Conservation (phyloP, 371 early-diverging fungal genomes). For the Actinomortierella ambigua region DNA sequence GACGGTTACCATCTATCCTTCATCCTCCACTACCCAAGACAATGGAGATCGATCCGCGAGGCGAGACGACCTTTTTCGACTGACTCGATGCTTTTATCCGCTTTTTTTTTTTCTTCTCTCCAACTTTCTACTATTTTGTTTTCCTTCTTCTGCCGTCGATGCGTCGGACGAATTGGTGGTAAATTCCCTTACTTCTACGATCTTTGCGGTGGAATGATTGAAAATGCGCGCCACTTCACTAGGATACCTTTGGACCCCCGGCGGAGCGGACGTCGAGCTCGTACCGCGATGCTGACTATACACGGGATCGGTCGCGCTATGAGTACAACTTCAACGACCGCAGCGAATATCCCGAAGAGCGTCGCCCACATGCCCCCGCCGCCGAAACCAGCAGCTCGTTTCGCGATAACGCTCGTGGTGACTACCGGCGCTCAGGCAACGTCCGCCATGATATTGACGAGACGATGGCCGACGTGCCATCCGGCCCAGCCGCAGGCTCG, state of each 20-base stretch:
- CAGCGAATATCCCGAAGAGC: too few relatives aligned
- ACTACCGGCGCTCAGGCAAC: slow-evolving; percentile 17
- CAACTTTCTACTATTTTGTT: background rate
- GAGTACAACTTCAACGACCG: too few relatives aligned
- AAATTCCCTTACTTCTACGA: too few relatives aligned
- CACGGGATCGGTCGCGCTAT: background rate
- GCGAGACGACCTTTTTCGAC: too few relatives aligned
- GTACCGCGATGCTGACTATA: slow-evolving; percentile 12
- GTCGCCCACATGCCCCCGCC: too few relatives aligned
- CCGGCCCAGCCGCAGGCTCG: slow-evolving; percentile 44
- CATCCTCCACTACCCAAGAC: too few relatives aligned
- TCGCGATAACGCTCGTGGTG: slow-evolving; percentile 1
- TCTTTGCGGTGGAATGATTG: too few relatives aligned
- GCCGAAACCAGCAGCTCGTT: background rate
- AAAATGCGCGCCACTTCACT: too few relatives aligned
- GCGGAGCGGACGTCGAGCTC: slow-evolving; percentile 17
- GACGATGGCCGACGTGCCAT: slow-evolving; percentile 27
- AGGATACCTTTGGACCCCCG: slow-evolving; percentile 43
- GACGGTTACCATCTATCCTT: too few relatives aligned
- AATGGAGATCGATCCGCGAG: too few relatives aligned
- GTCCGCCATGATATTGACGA: slow-evolving; percentile 9
- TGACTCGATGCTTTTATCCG: background rate
- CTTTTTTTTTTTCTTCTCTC: slow-evolving; percentile 1
- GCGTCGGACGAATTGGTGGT: background rate
- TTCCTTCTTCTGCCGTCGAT: background rate